Evolutionary conservation across 2,329 filamentous ascomycete species (phyloP).

Genomic region (Claviceps sp.): DNA sequence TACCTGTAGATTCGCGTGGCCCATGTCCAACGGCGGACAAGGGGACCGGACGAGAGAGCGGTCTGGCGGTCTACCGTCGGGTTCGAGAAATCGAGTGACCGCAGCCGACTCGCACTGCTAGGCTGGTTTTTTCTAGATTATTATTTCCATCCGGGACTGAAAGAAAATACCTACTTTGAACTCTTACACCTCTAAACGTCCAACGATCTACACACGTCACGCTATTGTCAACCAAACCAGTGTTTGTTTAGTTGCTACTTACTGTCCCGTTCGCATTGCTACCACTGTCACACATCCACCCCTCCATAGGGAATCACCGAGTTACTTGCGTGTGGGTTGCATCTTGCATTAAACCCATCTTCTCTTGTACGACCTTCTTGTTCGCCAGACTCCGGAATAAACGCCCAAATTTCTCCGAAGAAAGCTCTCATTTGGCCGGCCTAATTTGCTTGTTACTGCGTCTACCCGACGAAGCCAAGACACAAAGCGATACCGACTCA

Average conservation of each 20-base stretch:
- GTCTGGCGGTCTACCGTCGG: slow-evolving; percentile 4
- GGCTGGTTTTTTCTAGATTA: not conserved
- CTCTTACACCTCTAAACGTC: slow-evolving; percentile 3
- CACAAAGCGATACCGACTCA: slow-evolving; percentile 8
- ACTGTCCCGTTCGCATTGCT: slow-evolving; percentile 1
- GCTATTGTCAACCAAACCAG: slow-evolving; percentile 5
- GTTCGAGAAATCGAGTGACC: slow-evolving; percentile 10
- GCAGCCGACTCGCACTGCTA: slow-evolving; percentile 17
- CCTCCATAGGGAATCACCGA: too few species aligned
- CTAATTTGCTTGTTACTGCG: slow-evolving; percentile 12
- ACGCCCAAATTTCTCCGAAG: slow-evolving; percentile 9
- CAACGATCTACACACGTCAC: slow-evolving; percentile 2
- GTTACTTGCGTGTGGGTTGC: slow-evolving; percentile 1
- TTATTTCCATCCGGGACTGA: not conserved
- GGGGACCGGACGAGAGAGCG: slow-evolving; percentile 3
- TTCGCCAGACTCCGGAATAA: not conserved
- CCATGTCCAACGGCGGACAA: slow-evolving; percentile 4
- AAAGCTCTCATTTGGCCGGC: slow-evolving; percentile 4
- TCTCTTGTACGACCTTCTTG: slow-evolving; percentile 5
- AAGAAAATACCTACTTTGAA: not conserved
- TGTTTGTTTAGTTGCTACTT: slow-evolving; percentile 2
- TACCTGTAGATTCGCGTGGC: not conserved
- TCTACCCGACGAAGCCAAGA: slow-evolving; percentile 20
- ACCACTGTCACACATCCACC: not conserved
- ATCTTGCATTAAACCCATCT: slow-evolving; percentile 1